Percentiles rank a stretch among this genome's conserved stretches.
These are phyloP conservation scores for Loxodes magnus DNA, from an alignment of 73 alveolate species.

Conservation along the genomic window DNA sequence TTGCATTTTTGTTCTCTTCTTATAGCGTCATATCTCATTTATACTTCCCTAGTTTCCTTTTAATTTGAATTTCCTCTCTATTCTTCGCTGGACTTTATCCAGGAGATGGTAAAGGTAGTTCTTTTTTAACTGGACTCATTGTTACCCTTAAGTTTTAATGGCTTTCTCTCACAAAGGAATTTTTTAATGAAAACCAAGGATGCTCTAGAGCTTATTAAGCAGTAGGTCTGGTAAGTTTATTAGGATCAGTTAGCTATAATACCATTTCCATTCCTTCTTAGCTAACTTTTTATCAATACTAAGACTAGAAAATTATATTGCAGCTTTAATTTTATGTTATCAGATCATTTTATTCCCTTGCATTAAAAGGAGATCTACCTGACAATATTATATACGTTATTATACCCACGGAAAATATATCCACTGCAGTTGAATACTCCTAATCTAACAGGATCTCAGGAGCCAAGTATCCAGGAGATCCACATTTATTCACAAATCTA, in stretches of 20 bases:
- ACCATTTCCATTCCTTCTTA: background rate
- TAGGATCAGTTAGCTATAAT: background rate
- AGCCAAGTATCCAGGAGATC: slow-evolving; percentile 41
- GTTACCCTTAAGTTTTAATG: too few relatives aligned
- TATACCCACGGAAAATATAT: background rate
- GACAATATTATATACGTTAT: background rate
- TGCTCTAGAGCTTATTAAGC: background rate
- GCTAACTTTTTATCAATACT: background rate
- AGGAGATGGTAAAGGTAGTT: too few relatives aligned
- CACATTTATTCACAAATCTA: slow-evolving; percentile 1
- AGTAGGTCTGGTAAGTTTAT: background rate
- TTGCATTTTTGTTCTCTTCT: too few relatives aligned
- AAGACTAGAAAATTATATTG: background rate
- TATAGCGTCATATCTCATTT: too few relatives aligned
- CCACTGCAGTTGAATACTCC: background rate
- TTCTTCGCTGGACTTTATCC: too few relatives aligned
- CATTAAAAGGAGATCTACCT: background rate
- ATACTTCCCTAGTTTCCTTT: too few relatives aligned
- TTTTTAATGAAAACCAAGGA: background rate
- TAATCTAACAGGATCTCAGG: slow-evolving; percentile 38
- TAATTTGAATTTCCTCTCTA: too few relatives aligned
- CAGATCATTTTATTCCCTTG: background rate
- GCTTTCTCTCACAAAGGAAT: too few relatives aligned
- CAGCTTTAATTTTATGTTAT: background rate
- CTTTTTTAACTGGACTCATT: too few relatives aligned